A percentile compares a stretch with the other conserved stretches of the same genome.
Conservation (phyloP, 768 basidiomycete genomes). For the Panus rudis region DNA sequence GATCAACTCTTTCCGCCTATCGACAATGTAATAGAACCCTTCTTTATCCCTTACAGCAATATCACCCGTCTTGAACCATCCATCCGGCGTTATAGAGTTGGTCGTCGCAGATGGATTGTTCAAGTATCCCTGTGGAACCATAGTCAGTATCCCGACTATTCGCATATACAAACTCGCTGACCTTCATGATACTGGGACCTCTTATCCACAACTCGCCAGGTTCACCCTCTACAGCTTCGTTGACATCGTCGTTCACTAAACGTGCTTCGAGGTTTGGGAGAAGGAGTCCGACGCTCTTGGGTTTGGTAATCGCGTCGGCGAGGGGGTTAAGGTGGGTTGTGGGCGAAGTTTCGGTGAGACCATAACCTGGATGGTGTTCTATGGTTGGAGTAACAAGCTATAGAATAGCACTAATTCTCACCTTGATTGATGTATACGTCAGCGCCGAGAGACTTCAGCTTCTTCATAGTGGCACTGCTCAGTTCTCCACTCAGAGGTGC, state of each 20-base stretch:
- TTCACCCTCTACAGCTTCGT: conserved; percentile 44
- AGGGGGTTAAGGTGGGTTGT: conserved; percentile 51
- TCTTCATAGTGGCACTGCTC: conserved; percentile 37
- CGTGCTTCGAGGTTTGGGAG: conserved; percentile 73
- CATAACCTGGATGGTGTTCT: conserved; percentile 45
- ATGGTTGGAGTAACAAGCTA: conserved; percentile 1
- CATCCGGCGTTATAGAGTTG: conserved; percentile 59
- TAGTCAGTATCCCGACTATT: conserved; percentile 1
- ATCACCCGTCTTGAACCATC: conserved; percentile 90
- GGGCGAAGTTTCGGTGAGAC: conserved; percentile 80
- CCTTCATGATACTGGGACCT: conserved; percentile 79
- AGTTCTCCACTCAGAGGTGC: conserved; percentile 72
- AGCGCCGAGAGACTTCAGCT: conserved; percentile 35
- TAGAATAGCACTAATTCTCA: conserved; percentile 15
- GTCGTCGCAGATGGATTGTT: conserved; percentile 66
- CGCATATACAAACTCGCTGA: conserved; percentile 20
- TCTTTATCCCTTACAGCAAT: conserved; percentile 59
- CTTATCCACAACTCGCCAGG: conserved; percentile 79
- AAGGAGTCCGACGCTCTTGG: conserved; percentile 63
- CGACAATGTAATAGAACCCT: conserved; percentile 71
- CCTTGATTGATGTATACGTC: conserved; percentile 45
- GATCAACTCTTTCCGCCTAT: conserved; percentile 68
- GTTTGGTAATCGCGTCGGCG: conserved; percentile 36
- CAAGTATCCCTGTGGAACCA: conserved; percentile 53
- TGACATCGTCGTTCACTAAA: conserved; percentile 58